Conservation (phyloP, 2,329 filamentous ascomycete genomes). For the Hypoxylon sp. region DNA sequence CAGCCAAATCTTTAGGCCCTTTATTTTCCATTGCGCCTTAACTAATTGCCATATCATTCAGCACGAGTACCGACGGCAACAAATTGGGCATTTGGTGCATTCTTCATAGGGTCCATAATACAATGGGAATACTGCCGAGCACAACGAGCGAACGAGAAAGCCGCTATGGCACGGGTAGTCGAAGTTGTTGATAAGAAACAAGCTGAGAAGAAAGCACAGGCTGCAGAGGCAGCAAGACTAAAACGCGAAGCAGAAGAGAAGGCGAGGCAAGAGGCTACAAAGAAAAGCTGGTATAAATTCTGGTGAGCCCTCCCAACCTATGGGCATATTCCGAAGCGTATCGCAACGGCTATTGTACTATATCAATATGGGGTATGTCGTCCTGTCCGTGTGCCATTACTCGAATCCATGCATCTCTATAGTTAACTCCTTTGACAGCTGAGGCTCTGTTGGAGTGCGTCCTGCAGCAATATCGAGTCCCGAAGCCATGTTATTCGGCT, state of each 20-base stretch:
- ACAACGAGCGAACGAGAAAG: slow-evolving; percentile 79
- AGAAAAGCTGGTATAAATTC: slow-evolving; percentile 69
- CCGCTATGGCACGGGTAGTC: slow-evolving; percentile 87
- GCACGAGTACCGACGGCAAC: slow-evolving; percentile 76
- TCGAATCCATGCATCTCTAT: slow-evolving; percentile 24
- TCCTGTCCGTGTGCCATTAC: slow-evolving; percentile 32
- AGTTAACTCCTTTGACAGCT: slow-evolving; percentile 9
- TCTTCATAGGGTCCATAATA: slow-evolving; percentile 76
- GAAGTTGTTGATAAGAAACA: slow-evolving; percentile 85
- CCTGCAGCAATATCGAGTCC: not conserved
- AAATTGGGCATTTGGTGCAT: slow-evolving; percentile 89
- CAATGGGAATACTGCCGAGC: slow-evolving; percentile 90
- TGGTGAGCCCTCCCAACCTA: slow-evolving; percentile 60
- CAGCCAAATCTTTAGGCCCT: not conserved
- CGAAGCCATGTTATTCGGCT: slow-evolving; percentile 11
- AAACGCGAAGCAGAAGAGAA: slow-evolving; percentile 61
- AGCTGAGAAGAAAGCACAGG: slow-evolving; percentile 68
- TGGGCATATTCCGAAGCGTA: slow-evolving; percentile 17
- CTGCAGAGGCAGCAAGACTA: slow-evolving; percentile 60
- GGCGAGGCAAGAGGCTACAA: slow-evolving; percentile 53
- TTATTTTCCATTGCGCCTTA: not conserved
- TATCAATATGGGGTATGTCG: slow-evolving; percentile 41
- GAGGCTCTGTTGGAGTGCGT: not conserved
- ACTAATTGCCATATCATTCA: slow-evolving; percentile 49
- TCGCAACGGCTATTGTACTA: slow-evolving; percentile 22